Percentiles rank a stretch among this genome's conserved stretches.
phyloP scores from a whole-genome alignment of 192 early-diverging fungal species.

The Paraglomus brasilianum region DNA sequence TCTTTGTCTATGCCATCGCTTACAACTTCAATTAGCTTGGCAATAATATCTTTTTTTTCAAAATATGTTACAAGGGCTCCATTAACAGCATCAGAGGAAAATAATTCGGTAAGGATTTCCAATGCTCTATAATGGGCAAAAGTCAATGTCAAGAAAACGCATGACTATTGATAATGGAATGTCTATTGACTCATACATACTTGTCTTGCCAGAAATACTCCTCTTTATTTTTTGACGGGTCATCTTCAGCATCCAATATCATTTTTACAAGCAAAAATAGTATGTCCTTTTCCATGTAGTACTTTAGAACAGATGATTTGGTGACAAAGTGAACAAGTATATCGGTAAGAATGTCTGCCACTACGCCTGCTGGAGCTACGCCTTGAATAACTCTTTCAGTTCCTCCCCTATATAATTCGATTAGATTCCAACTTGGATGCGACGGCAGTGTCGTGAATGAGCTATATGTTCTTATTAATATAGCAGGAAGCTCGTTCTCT shows the following conservation, averaged over 20 bases:
- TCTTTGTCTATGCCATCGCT: conserved; percentile 6
- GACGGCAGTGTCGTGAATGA: conserved; percentile 42
- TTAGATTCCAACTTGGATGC: conserved; percentile 2
- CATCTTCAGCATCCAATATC: conserved; percentile 23
- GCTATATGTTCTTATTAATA: conserved; percentile 42
- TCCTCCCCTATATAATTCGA: background rate
- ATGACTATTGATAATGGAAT: conserved; percentile 30
- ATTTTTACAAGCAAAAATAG: conserved; percentile 41
- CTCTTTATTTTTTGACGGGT: background rate
- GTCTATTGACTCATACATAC: conserved; percentile 20
- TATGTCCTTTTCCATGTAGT: conserved; percentile 40
- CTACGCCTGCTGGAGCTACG: conserved; percentile 28
- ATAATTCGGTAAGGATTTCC: conserved; percentile 36
- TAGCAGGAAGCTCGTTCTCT: conserved; percentile 40
- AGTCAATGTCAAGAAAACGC: conserved; percentile 35
- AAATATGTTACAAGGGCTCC: conserved; percentile 39
- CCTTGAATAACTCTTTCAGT: conserved; percentile 7
- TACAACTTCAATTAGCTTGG: conserved; percentile 41
- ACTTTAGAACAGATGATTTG: conserved; percentile 33
- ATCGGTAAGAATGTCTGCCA: conserved; percentile 34
- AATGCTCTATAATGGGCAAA: conserved; percentile 38
- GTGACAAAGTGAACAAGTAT: conserved; percentile 40
- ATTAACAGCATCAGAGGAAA: conserved; percentile 35
- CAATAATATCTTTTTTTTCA: conserved; percentile 40
- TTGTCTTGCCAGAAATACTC: conserved; percentile 37